These are phyloP conservation scores for Calonectria honghensis DNA, from an alignment of 2,329 filamentous ascomycete species.

Conservation along the genomic window DNA sequence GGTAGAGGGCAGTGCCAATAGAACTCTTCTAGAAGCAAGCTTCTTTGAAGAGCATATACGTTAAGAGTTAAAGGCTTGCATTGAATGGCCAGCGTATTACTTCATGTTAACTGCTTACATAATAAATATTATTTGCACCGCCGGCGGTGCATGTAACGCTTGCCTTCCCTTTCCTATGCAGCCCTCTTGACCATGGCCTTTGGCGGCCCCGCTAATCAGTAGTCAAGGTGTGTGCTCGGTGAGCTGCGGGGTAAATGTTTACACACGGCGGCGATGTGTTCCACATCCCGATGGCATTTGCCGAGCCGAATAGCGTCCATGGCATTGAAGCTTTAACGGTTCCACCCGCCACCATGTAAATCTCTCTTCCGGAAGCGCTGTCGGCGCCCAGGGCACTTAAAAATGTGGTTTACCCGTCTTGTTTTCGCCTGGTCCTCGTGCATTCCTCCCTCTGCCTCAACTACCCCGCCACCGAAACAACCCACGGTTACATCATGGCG, in stretches of 20 bases:
- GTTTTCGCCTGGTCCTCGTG: conserved; percentile 10
- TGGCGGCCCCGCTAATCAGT: too few species aligned
- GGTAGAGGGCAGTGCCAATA: too few species aligned
- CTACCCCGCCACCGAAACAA: conserved; percentile 20
- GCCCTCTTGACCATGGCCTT: too few species aligned
- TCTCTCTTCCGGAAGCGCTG: conserved; percentile 52
- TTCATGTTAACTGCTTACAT: too few species aligned
- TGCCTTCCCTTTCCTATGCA: too few species aligned
- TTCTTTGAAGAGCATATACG: too few species aligned
- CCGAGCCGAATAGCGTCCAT: conserved; percentile 53
- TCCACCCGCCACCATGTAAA: conserved; percentile 54
- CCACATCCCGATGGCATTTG: conserved; percentile 56
- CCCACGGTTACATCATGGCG: conserved; percentile 54
- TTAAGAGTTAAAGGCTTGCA: too few species aligned
- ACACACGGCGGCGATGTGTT: conserved; percentile 43
- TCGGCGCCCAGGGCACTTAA: conserved; percentile 24
- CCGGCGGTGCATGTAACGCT: too few species aligned
- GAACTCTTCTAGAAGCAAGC: too few species aligned
- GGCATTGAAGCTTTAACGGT: conserved; percentile 38
- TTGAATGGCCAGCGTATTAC: too few species aligned
- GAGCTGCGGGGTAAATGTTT: conserved; percentile 57
- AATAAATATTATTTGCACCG: too few species aligned
- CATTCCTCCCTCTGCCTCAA: conserved; percentile 2
- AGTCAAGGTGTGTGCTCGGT: conserved; percentile 31
- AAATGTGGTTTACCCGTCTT: background rate